phyloP scores from a whole-genome alignment of 139 green algal genomes.

The Picochlorum sp. region DNA sequence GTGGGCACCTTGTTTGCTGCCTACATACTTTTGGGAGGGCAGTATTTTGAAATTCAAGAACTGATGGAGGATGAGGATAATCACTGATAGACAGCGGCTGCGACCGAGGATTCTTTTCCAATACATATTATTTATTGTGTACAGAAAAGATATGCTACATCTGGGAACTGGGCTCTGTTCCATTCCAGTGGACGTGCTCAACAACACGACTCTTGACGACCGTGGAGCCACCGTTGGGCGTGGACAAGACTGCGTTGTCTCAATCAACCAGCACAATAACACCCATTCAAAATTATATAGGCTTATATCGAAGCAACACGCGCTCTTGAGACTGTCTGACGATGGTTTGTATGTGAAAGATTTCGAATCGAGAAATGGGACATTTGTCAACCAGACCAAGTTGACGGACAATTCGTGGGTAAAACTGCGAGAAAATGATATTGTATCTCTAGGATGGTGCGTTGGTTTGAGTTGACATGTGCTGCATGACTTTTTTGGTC shows the following conservation, averaged over 20 bases:
- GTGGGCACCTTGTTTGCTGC: conserved; percentile 17
- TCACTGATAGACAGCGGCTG: neutral
- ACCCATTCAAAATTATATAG: neutral
- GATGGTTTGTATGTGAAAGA: conserved; percentile 1
- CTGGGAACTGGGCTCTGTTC: neutral
- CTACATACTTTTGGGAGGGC: conserved; percentile 16
- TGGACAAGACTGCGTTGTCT: neutral
- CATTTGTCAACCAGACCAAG: conserved; percentile 8
- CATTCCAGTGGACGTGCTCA: neutral
- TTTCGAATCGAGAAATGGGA: conserved; percentile 6
- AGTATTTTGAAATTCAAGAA: conserved; percentile 24
- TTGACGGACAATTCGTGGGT: neutral
- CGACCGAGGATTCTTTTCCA: too few species aligned
- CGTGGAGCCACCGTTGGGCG: neutral
- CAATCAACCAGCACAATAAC: neutral
- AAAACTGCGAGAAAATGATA: neutral
- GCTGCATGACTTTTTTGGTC: too few species aligned
- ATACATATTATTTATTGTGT: too few species aligned
- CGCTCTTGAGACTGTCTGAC: neutral
- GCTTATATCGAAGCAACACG: conserved; percentile 4
- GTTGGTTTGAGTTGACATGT: conserved; percentile 1
- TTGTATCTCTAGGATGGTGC: neutral
- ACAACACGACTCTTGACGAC: neutral
- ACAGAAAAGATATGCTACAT: too few species aligned
- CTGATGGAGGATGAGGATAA: conserved; percentile 1